Percentiles rank a stretch among this genome's conserved stretches.
Evolutionary conservation across 305 asterid species (phyloP).

Genomic region (Ajuga reptans): DNA sequence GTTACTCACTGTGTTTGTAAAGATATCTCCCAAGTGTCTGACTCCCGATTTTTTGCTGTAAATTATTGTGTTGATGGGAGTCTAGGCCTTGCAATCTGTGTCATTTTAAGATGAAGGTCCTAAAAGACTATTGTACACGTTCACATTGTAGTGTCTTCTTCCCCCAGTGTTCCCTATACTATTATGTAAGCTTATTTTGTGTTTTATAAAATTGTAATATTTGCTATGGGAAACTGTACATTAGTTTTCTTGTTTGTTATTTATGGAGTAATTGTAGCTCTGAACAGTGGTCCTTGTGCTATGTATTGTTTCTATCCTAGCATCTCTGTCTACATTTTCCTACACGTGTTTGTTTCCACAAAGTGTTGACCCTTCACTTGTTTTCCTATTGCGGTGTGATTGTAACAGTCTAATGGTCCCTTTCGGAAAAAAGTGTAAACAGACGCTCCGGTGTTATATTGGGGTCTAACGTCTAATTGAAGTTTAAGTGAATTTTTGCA

Average conservation of each 20-base stretch:
- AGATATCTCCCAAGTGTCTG: constrained; percentile 11
- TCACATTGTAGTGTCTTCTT: constrained; percentile 15
- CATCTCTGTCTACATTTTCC: background rate
- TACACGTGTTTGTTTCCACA: background rate
- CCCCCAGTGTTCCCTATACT: no score
- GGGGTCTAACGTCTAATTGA: no score
- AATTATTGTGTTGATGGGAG: constrained; percentile 16
- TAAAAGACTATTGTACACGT: background rate
- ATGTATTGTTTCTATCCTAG: background rate
- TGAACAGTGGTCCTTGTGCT: background rate
- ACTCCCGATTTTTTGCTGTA: constrained; percentile 18
- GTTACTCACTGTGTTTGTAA: constrained; percentile 23
- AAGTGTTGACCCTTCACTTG: no score
- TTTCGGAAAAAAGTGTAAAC: no score
- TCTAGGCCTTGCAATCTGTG: constrained; percentile 5
- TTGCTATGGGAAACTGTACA: constrained; percentile 28
- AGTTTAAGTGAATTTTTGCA: no score
- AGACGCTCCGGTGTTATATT: no score
- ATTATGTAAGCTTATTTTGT: constrained; percentile 17
- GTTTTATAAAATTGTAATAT: constrained; percentile 21
- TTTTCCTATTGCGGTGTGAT: no score
- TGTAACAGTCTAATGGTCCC: no score
- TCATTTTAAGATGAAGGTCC: constrained; percentile 17
- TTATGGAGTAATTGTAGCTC: constrained; percentile 1
- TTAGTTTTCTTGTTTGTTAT: constrained; percentile 6